Conservation (phyloP, 208 protist species). For the Trypanosoma congolense region DNA sequence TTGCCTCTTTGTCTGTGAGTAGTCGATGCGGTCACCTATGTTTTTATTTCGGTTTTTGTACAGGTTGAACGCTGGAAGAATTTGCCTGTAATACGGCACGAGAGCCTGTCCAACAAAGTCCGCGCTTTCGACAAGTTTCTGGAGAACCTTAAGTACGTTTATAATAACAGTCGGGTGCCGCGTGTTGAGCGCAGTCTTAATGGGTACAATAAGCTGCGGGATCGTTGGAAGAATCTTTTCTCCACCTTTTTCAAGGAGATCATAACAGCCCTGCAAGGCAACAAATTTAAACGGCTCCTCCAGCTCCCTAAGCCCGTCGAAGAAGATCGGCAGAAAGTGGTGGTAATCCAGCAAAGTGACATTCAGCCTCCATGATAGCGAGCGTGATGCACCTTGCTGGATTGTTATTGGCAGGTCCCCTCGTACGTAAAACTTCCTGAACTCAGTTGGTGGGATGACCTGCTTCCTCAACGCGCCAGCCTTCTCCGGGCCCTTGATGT, state of each 20-base stretch:
- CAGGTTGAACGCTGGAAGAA: slow-evolving; percentile 98
- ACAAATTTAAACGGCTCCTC: slow-evolving; percentile 96
- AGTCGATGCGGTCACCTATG: slow-evolving; percentile 95
- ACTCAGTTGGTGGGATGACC: slow-evolving; percentile 90
- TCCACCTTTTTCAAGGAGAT: slow-evolving; percentile 92
- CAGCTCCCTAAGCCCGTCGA: slow-evolving; percentile 97
- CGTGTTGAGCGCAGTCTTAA: slow-evolving; percentile 98
- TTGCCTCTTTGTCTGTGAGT: slow-evolving; percentile 89
- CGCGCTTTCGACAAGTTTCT: slow-evolving; percentile 93
- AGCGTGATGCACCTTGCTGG: slow-evolving; percentile 90
- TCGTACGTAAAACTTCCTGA: slow-evolving; percentile 96
- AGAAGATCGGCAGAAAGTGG: slow-evolving; percentile 99
- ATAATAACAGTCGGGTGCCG: slow-evolving; percentile 94
- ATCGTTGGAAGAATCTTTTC: slow-evolving; percentile 96
- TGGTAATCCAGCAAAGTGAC: slow-evolving; percentile 98
- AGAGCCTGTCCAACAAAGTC: slow-evolving; percentile 95
- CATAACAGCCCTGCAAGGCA: slow-evolving; percentile 90
- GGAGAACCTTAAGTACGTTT: slow-evolving; percentile 93
- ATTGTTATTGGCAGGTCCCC: slow-evolving; percentile 97
- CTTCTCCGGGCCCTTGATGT: slow-evolving; percentile 62
- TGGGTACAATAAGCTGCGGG: slow-evolving; percentile 98
- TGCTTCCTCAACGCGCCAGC: slow-evolving; percentile 67
- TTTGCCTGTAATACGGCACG: slow-evolving; percentile 98
- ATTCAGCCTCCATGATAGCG: slow-evolving; percentile 96
- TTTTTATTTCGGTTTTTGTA: slow-evolving; percentile 93